Conservation (phyloP, 371 early-diverging fungal species). For the Dichotomocladium elegans region DNA sequence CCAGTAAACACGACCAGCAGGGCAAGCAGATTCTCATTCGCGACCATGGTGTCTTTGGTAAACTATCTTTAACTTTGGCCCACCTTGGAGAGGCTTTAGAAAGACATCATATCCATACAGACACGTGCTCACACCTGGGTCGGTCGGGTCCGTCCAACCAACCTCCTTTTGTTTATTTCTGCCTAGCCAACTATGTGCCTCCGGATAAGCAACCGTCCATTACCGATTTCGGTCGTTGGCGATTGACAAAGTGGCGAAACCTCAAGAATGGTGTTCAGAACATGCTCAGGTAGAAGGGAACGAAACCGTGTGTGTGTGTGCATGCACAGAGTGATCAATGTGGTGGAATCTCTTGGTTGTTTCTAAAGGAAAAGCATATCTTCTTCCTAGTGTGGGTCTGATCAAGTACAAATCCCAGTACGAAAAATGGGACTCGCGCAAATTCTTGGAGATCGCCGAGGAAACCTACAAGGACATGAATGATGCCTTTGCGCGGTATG, state of each 20-base stretch:
- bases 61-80: not conserved
- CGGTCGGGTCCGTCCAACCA: too few species aligned
- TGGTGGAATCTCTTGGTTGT: not conserved
- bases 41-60: constrained; percentile 52
- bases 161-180: too few species aligned
- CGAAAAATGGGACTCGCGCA: constrained; percentile 48
- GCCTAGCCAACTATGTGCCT: constrained; percentile 51
- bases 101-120: too few species aligned
- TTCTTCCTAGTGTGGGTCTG: constrained; percentile 37
- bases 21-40: constrained; percentile 36
- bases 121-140: too few species aligned
- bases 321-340: not conserved
- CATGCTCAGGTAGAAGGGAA: constrained; percentile 38
- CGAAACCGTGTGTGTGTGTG: not conserved
- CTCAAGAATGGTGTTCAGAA: constrained; percentile 46
- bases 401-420: constrained; percentile 48
- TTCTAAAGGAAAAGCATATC: not conserved
- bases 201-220: constrained; percentile 45
- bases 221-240: constrained; percentile 42
- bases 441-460: constrained; percentile 55
- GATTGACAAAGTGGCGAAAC: constrained; percentile 49
- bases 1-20: constrained; percentile 2
- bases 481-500: constrained; percentile 63
- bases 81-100: not conserved
- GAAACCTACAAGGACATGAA: constrained; percentile 70